Conservation (phyloP, 495 filamentous ascomycete genomes). For the Daldinia bambusicola region DNA sequence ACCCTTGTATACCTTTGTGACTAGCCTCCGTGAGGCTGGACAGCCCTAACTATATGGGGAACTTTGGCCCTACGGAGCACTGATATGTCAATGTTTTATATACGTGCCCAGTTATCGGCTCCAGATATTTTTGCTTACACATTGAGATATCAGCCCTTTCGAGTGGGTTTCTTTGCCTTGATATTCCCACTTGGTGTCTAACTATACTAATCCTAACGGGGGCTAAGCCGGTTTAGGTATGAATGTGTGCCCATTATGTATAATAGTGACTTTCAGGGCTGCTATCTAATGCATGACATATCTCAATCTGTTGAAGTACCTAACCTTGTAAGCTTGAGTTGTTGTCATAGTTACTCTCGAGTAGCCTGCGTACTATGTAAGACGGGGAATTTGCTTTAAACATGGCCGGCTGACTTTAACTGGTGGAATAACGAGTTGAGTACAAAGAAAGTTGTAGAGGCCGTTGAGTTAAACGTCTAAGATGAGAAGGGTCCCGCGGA, state of each 20-base stretch:
- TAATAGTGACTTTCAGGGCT: background rate
- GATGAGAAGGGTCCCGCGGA: background rate
- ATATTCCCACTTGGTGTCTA: constrained; percentile 26
- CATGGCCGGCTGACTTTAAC: background rate
- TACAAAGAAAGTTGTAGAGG: background rate
- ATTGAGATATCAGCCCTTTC: constrained; percentile 11
- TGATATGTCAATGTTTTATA: constrained; percentile 21
- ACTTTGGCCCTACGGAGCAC: constrained; percentile 1
- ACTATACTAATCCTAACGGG: constrained; percentile 13
- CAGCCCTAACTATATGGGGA: constrained; percentile 14
- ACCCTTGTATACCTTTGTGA: background rate
- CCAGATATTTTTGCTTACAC: constrained; percentile 21
- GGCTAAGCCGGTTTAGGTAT: constrained; percentile 32
- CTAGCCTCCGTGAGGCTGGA: constrained; percentile 6
- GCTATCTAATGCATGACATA: constrained; percentile 37
- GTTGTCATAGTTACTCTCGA: background rate
- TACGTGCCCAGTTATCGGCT: constrained; percentile 16
- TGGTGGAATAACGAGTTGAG: constrained; percentile 3
- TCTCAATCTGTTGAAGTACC: constrained; percentile 8
- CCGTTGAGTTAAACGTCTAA: background rate
- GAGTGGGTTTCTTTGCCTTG: constrained; percentile 15
- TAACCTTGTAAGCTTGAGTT: constrained; percentile 11
- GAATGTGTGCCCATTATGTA: constrained; percentile 15
- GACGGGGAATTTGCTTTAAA: background rate
- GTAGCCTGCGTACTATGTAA: background rate